Percentiles rank a stretch among this genome's conserved stretches.
These are phyloP conservation scores for maize (Zea mays) DNA, from an alignment of 176 grass and related monocot species.

Conservation along the genomic window Zm-B73-REFERENCE-NAM-5.0 NC_050098.1:184506501-184507000, in stretches of 20 bases:
- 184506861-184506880: neutral
- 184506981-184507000: neutral
- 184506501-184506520: neutral
- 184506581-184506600: no score
- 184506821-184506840: conserved; percentile 30
- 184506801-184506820: conserved; percentile 23
- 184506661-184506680: conserved; percentile 20
- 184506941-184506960: conserved; percentile 15
- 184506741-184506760: conserved; percentile 23
- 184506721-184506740: conserved; percentile 9
- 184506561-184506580: neutral
- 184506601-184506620: neutral
- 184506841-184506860: neutral
- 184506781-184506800: neutral
- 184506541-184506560: neutral
- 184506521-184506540: neutral
- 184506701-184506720: neutral
- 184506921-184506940: neutral
- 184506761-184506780: neutral
- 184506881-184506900: no score
- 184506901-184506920: neutral
- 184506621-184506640: neutral
- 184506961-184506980: neutral
- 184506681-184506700: conserved; percentile 6
- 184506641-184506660: neutral